Base-by-base conservation (phyloP, 768 basidiomycete species). In the Naganishia vishniacii region DNA sequence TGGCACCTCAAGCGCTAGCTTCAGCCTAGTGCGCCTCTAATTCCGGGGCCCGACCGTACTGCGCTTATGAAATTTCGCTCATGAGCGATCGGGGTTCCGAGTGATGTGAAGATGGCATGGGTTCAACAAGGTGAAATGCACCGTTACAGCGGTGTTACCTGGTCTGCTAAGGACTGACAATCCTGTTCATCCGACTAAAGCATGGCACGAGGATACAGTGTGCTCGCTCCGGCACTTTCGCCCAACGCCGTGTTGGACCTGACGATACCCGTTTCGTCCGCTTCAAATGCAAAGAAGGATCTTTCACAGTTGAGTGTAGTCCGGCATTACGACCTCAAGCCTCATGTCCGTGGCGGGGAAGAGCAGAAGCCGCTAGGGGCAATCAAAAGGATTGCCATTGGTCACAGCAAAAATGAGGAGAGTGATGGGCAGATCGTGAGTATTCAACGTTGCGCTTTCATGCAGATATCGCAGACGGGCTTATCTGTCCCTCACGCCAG, bases 211-310 rank as follows among this genome's bases (percentile, higher is more conserved):
- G 70, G 68, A 4, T 53, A 71, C 41, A 65, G 66, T 32, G 71
- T 76, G 62, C 65, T 76, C 34, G 69, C 71, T 15, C 75, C 75
- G 3, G 75, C 73, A 2, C 61, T 75, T 3, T 67, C 72, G 48
- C 72, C 75, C 13, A 73, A 72, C 59, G 70, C 73, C 29, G 64
- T 76, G 20, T 59, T 70, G 18, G 73, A 75, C 63, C 29, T 74
- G 28, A 40, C 32, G 9, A 34, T 62, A 16, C 61, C 61, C 20
- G 28, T 46, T 18, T 40, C 46, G 12, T 56, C 53, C 6, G 34
- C n/a, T 18, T 63, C 49, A 47, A 48, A 26, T 12, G 26, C n/a
- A 13, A 45, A 48, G 45, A 61, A 53, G 48, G 46, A 56, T 26
- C 32, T 48, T 26, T 59, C 67, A 4, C 37, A 46, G 15, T 70